phyloP scores from a whole-genome alignment of 345 rosid genomes.

The Arabidopsis arenosa region DNA sequence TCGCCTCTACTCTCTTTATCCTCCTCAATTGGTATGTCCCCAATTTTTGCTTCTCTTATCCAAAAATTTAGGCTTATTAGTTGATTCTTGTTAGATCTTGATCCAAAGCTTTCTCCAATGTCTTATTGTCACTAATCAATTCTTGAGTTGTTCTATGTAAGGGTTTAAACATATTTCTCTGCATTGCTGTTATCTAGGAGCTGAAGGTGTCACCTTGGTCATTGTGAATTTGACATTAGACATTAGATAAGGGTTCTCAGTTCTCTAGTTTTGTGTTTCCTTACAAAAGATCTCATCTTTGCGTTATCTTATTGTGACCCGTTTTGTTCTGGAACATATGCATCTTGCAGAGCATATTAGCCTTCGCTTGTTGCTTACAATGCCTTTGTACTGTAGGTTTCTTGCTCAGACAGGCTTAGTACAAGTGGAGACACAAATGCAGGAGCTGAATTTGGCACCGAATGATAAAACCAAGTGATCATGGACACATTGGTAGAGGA shows the following conservation, averaged over 20 bases:
- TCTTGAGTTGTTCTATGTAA: constrained; percentile 10
- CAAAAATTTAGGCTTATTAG: not conserved
- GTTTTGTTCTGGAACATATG: not conserved
- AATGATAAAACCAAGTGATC: constrained; percentile 47
- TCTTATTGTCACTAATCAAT: not conserved
- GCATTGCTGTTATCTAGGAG: not conserved
- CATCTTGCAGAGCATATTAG: not conserved
- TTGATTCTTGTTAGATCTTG: not conserved
- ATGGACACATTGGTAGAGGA: not conserved
- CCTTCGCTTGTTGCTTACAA: constrained; percentile 15
- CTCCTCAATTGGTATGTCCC: constrained; percentile 78
- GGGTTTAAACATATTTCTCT: not conserved
- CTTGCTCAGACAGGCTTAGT: constrained; percentile 84
- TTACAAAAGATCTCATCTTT: constrained; percentile 16
- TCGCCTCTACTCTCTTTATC: constrained; percentile 71
- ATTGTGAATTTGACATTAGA: constrained; percentile 11
- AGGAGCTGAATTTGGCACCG: constrained; percentile 68
- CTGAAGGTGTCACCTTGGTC: constrained; percentile 11
- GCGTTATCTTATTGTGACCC: not conserved
- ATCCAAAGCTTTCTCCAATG: not conserved
- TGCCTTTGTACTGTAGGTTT: constrained; percentile 64
- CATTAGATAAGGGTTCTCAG: not conserved
- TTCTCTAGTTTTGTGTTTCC: constrained; percentile 7
- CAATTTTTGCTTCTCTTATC: not conserved
- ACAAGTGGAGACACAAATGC: constrained; percentile 81